These are phyloP conservation scores for Schizosaccharomyces lindneri DNA, from an alignment of 805 yeast species.

Conservation along the genomic window DNA sequence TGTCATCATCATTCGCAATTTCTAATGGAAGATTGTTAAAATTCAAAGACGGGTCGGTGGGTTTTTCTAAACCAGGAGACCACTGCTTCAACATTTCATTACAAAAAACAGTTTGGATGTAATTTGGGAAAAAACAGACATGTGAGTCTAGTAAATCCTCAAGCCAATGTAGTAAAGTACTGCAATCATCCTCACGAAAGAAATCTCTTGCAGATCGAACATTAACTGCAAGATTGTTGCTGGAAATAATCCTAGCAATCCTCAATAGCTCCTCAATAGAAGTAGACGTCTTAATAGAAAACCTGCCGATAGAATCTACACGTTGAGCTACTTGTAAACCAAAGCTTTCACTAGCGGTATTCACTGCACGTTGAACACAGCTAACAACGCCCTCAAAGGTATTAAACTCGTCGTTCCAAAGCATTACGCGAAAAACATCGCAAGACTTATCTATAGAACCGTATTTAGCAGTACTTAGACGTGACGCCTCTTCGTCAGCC, in stretches of 20 bases:
- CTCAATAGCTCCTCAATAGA: background rate
- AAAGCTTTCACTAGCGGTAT: conserved; percentile 21
- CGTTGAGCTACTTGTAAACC: conserved; percentile 32
- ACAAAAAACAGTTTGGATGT: background rate
- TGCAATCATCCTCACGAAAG: conserved; percentile 35
- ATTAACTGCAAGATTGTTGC: conserved; percentile 35
- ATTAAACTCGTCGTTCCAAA: conserved; percentile 60
- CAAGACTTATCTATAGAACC: background rate
- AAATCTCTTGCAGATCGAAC: conserved; percentile 46
- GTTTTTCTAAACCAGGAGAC: background rate
- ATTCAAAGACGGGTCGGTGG: background rate
- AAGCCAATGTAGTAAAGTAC: background rate
- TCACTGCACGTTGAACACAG: conserved; percentile 31
- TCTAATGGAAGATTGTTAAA: background rate
- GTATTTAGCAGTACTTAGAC: background rate
- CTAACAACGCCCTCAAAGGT: conserved; percentile 53
- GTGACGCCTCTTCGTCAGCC: conserved; percentile 23
- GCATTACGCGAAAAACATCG: conserved; percentile 15
- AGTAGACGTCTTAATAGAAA: conserved; percentile 17
- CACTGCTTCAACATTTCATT: background rate
- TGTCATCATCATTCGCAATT: background rate
- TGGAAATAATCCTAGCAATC: background rate
- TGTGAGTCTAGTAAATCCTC: background rate
- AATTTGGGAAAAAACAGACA: background rate
- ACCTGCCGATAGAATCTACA: conserved; percentile 46